Base-by-base conservation (phyloP, 306 rosid species). In the Lotus japonicus region DNA sequence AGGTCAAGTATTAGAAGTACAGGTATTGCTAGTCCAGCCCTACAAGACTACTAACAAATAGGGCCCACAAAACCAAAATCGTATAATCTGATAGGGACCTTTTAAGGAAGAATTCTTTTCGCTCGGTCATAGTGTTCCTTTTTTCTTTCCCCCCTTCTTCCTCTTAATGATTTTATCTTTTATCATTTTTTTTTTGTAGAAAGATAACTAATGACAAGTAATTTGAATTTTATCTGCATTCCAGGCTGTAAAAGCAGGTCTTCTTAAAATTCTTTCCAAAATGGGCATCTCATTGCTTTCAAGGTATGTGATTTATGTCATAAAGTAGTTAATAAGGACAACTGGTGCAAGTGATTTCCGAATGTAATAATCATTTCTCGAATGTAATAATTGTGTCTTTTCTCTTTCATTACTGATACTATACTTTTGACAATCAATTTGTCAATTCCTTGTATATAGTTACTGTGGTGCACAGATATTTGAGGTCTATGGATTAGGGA, bases 381-480 rank as follows among this genome's bases (percentile, higher is more conserved):
- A 16, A 11, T 15, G 55, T 33, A 72, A 56, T 15, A 38, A 13
- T 76, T 23, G 33, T 56, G 35, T 56, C 9, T 39, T 52, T 51
- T 51, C 66, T 61, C 18, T 35, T 65, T 66, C 11, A 57, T 71
- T 66, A 56, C 48, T 21, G 42, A 19, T 44, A 70, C 41, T 46
- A 57, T 66, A 51, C 53, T 49, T 44, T 62, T 72, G 61, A 46
- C 64, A 59, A 52, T 77, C 23, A 14, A 39, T 72, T 83, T 76
- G 58, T 70, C 70, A 26, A 68, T 78, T 75, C 55, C 77, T 31
- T 69, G 76, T 78, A 15, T 54, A 18, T 66, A 94, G 99, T 82
- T 94, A 94, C 82, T 94, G 97, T 44, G 99, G 99, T 62, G 99
- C 99, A 66, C 99, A 94, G 80, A 90, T 94, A 73, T 94, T 94